Conservation (phyloP, 2,329 filamentous ascomycete species). For the Colletotrichum musicola region DNA sequence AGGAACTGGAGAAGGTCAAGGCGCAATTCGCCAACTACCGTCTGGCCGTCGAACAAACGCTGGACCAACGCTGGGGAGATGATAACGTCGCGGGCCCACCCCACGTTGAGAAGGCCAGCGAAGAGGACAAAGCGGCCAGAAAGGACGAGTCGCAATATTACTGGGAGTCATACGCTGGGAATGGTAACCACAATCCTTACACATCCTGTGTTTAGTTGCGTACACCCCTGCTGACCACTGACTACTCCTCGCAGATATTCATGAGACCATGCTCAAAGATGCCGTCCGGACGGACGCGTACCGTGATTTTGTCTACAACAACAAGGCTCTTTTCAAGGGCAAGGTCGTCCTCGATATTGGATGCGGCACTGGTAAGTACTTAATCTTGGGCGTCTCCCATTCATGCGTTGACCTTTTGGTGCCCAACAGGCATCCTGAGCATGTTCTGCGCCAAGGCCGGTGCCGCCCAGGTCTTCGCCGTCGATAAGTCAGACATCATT, state of each 20-base stretch:
- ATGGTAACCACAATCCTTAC: constrained; percentile 59
- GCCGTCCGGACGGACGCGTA: constrained; percentile 89
- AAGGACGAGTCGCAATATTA: constrained; percentile 60
- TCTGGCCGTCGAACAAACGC: constrained; percentile 73
- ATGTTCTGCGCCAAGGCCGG: constrained; percentile 96
- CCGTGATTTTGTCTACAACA: constrained; percentile 93
- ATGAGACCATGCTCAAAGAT: constrained; percentile 97
- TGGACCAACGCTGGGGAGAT: constrained; percentile 74
- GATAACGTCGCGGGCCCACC: constrained; percentile 48
- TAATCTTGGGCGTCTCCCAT: not conserved
- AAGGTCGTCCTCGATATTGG: constrained; percentile 93
- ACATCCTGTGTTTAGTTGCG: not conserved
- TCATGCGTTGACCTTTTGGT: not conserved
- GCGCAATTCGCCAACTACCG: constrained; percentile 76
- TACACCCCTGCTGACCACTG: constrained; percentile 3
- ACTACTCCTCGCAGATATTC: constrained; percentile 74
- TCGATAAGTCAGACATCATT: constrained; percentile 93
- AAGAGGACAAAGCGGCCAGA: constrained; percentile 33
- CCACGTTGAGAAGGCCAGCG: not conserved
- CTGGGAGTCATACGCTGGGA: constrained; percentile 72
- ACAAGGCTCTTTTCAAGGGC: constrained; percentile 87
- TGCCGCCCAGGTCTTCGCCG: constrained; percentile 86
- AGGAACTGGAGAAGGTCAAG: constrained; percentile 70
- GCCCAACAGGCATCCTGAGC: constrained; percentile 77
- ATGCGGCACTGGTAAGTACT: constrained; percentile 74